phyloP scores from a whole-genome alignment of 2,329 filamentous ascomycete genomes.

The Exophiala spinifera region DNA sequence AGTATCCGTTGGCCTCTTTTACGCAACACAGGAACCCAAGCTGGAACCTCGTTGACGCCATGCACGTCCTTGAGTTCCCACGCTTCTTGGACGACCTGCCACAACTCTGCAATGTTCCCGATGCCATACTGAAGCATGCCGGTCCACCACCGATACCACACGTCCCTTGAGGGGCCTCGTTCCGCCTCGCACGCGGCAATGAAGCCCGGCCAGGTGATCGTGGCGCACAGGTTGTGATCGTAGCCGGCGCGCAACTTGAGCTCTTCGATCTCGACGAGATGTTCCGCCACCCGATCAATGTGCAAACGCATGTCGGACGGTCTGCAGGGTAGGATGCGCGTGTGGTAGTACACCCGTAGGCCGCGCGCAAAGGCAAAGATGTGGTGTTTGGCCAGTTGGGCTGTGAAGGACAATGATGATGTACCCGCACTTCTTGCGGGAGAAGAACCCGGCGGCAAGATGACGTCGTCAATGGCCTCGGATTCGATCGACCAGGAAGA shows the following conservation, averaged over 20 bases:
- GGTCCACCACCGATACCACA: conserved; percentile 28
- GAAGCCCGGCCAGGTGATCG: conserved; percentile 30
- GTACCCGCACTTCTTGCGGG: no score
- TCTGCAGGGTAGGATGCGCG: conserved; percentile 15
- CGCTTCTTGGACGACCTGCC: conserved; percentile 25
- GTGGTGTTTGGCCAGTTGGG: conserved; percentile 21
- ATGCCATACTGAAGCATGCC: conserved; percentile 25
- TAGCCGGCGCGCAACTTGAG: conserved; percentile 18
- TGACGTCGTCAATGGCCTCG: conserved; percentile 7
- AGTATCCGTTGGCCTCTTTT: conserved; percentile 22
- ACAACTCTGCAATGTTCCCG: conserved; percentile 27
- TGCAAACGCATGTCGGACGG: conserved; percentile 5
- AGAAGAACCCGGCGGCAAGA: no score
- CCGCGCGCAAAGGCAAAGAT: conserved; percentile 24
- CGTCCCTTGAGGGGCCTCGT: conserved; percentile 8
- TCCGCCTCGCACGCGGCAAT: conserved; percentile 28
- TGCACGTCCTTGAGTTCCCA: conserved; percentile 25
- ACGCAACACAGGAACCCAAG: conserved; percentile 24
- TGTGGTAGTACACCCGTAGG: conserved; percentile 24
- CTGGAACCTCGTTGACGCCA: conserved; percentile 12
- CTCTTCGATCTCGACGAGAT: conserved; percentile 23
- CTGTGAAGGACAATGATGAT: neutral
- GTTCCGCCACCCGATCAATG: conserved; percentile 15
- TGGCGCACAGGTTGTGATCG: conserved; percentile 21
- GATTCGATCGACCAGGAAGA: conserved; percentile 18